A percentile compares a stretch with the other conserved stretches of the same genome.
phyloP scores from a whole-genome alignment of 169 alveolate species.

The Eimeria falciformis region DNA sequence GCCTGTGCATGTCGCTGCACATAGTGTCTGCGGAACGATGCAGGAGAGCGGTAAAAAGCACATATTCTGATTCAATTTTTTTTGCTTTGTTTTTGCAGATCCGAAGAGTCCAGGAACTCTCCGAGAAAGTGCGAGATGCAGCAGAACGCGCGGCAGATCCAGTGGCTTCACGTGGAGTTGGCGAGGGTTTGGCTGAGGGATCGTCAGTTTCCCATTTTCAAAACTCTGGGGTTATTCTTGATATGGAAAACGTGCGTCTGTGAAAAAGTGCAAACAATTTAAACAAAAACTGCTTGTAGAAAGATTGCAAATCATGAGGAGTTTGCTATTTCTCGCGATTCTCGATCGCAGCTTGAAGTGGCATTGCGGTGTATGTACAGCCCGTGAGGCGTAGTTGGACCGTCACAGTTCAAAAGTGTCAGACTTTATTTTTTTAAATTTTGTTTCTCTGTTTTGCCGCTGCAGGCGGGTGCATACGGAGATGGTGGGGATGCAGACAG shows the following conservation, averaged over 20 bases:
- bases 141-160: conserved; percentile 62
- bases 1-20: too few species aligned
- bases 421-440: not conserved
- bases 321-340: not conserved
- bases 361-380: too few species aligned
- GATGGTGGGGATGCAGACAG: not conserved
- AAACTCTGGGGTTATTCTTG: not conserved
- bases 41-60: too few species aligned
- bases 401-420: too few species aligned
- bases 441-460: not conserved
- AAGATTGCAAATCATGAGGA: not conserved
- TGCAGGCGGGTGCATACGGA: not conserved
- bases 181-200: too few species aligned
- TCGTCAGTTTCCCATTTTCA: too few species aligned
- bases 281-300: not conserved
- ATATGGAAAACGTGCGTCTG: conserved; percentile 18
- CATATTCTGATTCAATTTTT: not conserved
- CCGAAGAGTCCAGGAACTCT: conserved; percentile 41
- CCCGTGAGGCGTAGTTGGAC: too few species aligned
- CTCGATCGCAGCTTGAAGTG: too few species aligned
- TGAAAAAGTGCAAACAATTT: not conserved
- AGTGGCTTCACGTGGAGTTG: not conserved
- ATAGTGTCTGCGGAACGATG: too few species aligned
- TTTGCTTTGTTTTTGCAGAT: conserved; percentile 5
- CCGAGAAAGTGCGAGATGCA: conserved; percentile 64